Evolutionary conservation across 177 flowering plant genomes (phyloP).

Genomic region (Tripterygium wilfordii): DNA sequence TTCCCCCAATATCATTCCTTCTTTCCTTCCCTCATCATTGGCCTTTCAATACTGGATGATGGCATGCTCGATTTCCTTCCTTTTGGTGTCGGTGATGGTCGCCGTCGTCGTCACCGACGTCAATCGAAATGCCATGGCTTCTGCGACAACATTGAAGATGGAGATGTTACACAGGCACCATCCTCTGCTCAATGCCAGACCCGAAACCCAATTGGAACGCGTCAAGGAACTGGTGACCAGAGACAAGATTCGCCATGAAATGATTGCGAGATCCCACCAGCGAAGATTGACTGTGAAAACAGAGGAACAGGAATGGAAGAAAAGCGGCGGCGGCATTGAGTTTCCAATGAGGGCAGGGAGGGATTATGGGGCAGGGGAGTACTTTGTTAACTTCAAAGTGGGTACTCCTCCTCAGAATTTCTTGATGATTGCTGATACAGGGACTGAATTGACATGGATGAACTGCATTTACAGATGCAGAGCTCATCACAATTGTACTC

Average conservation of each 20-base stretch:
- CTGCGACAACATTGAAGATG: constrained; percentile 20
- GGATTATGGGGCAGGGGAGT: constrained; percentile 41
- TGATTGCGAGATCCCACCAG: no score
- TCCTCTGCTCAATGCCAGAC: neutral
- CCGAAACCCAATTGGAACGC: constrained; percentile 13
- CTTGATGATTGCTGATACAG: constrained; percentile 54
- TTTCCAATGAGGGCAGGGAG: constrained; percentile 39
- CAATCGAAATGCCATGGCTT: no score
- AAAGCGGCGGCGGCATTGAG: neutral
- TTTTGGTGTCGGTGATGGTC: no score
- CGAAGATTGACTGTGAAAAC: no score
- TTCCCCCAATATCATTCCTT: no score
- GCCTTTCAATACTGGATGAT: no score
- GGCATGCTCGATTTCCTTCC: no score
- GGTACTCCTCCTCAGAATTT: constrained; percentile 58
- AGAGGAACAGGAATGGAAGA: no score
- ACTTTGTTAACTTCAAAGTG: constrained; percentile 40
- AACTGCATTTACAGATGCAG: constrained; percentile 34
- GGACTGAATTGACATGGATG: constrained; percentile 73
- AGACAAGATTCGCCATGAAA: constrained; percentile 27
- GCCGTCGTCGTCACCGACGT: no score
- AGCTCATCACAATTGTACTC: neutral
- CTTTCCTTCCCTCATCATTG: no score
- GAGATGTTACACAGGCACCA: constrained; percentile 32
- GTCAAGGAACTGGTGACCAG: constrained; percentile 22